Evolutionary conservation across 495 filamentous ascomycete species (phyloP).

Genomic region (Aspergillus bertholletiae): DNA sequence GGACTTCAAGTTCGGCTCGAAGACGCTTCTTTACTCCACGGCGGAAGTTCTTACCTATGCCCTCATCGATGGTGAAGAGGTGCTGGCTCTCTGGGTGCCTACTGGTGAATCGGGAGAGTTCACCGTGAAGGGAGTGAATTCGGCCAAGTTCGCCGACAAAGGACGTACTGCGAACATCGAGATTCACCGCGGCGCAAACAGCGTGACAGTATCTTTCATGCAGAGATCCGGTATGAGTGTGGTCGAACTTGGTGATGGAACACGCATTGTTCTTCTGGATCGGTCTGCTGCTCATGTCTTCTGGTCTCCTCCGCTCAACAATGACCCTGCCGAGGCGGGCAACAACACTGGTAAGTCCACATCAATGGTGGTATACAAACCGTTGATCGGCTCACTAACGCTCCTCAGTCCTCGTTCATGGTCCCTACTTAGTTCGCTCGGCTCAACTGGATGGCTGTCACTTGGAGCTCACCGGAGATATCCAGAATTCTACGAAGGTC

Average conservation of each 20-base stretch:
- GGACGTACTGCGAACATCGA: constrained; percentile 8
- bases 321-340: constrained; percentile 45
- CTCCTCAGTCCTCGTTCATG: constrained; percentile 49
- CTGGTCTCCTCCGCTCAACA: constrained; percentile 53
- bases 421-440: constrained; percentile 64
- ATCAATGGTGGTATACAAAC: neutral
- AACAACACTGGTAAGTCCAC: constrained; percentile 37
- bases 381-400: constrained; percentile 3
- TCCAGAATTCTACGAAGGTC: constrained; percentile 56
- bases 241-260: constrained; percentile 39
- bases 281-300: constrained; percentile 49
- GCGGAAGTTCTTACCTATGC: constrained; percentile 55
- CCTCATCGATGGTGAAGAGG: constrained; percentile 42
- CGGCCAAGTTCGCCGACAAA: constrained; percentile 17
- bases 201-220: constrained; percentile 40
- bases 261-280: constrained; percentile 49
- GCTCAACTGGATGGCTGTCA: constrained; percentile 43
- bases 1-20: constrained; percentile 49
- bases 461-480: constrained; percentile 59
- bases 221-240: constrained; percentile 45
- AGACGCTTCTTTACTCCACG: constrained; percentile 56
- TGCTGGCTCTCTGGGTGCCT: constrained; percentile 52
- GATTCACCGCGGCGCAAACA: constrained; percentile 29
- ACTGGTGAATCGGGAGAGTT: constrained; percentile 55
- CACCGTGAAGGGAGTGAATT: constrained; percentile 42